These are phyloP conservation scores for Mycena epipterygia DNA, from an alignment of 768 basidiomycete genomes.

Conservation along the genomic window DNA sequence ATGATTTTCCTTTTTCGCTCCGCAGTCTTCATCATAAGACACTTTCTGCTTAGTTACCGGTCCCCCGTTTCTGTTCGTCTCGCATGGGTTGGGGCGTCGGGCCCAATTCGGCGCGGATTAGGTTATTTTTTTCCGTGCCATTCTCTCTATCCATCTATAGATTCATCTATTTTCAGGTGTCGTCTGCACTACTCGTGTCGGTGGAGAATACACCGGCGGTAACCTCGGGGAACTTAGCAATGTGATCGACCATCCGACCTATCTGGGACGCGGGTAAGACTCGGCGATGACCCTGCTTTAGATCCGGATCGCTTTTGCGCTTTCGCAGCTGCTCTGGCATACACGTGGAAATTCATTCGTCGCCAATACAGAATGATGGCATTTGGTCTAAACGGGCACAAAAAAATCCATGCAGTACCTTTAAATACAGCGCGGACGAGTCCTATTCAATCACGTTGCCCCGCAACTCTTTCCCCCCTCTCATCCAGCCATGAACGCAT, in stretches of 20 bases:
- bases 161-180: too few relatives aligned
- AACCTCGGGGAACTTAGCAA: too few relatives aligned
- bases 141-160: too few relatives aligned
- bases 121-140: too few relatives aligned
- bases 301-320: background rate
- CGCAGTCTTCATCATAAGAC: background rate
- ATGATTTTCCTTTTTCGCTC: background rate
- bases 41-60: background rate
- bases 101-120: too few relatives aligned
- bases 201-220: too few relatives aligned
- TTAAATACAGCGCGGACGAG: background rate
- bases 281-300: background rate
- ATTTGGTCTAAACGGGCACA: background rate
- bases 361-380: background rate
- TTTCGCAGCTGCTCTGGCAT: background rate
- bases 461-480: background rate
- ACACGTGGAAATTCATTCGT: constrained; percentile 16
- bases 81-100: background rate
- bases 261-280: background rate
- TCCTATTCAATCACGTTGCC: background rate
- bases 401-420: background rate
- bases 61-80: background rate
- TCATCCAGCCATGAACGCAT: constrained; percentile 7
- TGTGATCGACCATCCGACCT: too few relatives aligned
- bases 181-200: too few relatives aligned